Evolutionary conservation across 179 eudicot genomes (phyloP).

Genomic region (Silene coronaria): DNA sequence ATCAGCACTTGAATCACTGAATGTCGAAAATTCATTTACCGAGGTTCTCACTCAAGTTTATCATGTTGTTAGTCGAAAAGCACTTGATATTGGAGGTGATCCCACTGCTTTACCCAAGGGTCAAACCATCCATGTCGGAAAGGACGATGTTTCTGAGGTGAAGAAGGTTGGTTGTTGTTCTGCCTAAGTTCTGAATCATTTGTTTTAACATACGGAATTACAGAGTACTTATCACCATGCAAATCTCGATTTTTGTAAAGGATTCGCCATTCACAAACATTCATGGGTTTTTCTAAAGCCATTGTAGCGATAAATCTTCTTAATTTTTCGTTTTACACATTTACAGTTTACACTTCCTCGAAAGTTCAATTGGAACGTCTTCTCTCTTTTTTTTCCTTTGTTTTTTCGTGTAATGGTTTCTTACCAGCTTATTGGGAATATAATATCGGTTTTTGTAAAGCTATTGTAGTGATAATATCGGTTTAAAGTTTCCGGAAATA

Average conservation of each 20-base stretch:
- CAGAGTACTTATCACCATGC: not conserved
- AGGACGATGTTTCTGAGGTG: conserved; percentile 37
- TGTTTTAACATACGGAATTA: not conserved
- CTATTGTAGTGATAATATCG: no score
- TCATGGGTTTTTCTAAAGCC: conserved; percentile 17
- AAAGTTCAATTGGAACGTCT: not conserved
- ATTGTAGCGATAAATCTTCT: conserved; percentile 1
- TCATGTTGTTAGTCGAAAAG: conserved; percentile 31
- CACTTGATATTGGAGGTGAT: conserved; percentile 33
- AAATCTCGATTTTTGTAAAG: conserved; percentile 19
- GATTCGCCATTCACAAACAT: conserved; percentile 12
- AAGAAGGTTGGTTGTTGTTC: conserved; percentile 38
- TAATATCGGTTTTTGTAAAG: no score
- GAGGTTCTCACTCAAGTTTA: conserved; percentile 39
- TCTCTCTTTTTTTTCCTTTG: not conserved
- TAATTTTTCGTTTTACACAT: conserved; percentile 1
- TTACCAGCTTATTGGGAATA: no score
- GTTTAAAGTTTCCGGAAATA: no score
- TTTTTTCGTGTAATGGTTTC: no score
- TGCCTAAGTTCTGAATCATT: conserved; percentile 7
- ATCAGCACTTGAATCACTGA: conserved; percentile 34
- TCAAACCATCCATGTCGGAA: conserved; percentile 33
- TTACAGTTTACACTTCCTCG: not conserved
- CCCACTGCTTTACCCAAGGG: conserved; percentile 33
- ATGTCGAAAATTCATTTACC: conserved; percentile 32